These are phyloP conservation scores for Wickerhamiella alocasiicola DNA, from an alignment of 805 yeast genomes.

Conservation along the genomic window DNA sequence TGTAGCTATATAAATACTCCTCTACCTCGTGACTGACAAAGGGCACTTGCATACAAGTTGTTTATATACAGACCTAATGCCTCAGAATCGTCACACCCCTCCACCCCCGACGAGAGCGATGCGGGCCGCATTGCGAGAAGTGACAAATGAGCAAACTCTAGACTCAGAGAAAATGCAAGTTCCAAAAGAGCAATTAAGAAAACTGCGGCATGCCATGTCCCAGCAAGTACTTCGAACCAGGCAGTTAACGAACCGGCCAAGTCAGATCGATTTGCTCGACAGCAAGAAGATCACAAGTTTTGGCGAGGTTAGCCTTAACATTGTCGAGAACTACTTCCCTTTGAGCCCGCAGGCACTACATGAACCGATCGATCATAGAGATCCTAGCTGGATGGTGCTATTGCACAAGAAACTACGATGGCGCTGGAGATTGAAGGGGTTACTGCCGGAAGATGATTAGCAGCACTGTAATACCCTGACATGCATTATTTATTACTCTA, in stretches of 20 bases:
- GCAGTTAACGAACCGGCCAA: conserved; percentile 18
- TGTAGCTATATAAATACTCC: too few species aligned
- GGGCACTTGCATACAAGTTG: background rate
- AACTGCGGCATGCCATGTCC: conserved; percentile 12
- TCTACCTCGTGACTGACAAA: too few species aligned
- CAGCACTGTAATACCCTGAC: too few species aligned
- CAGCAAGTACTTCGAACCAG: conserved; percentile 8
- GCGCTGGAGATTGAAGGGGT: conserved; percentile 40
- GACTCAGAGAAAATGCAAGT: conserved; percentile 20
- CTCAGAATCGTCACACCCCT: background rate
- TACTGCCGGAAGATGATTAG: conserved; percentile 27
- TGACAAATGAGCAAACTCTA: conserved; percentile 17
- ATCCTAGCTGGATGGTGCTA: conserved; percentile 19
- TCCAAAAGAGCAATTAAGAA: conserved; percentile 12
- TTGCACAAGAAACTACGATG: conserved; percentile 32
- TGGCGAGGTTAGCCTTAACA: conserved; percentile 14
- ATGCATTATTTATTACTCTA: too few species aligned
- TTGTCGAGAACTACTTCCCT: conserved; percentile 26
- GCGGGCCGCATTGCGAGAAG: conserved; percentile 11
- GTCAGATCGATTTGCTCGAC: conserved; percentile 32
- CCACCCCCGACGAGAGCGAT: background rate
- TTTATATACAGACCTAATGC: background rate
- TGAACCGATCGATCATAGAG: background rate
- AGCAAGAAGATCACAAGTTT: conserved; percentile 30
- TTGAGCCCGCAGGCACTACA: conserved; percentile 7